Conservation (phyloP, 768 basidiomycete species). For the Phaeotremella skinneri region DNA sequence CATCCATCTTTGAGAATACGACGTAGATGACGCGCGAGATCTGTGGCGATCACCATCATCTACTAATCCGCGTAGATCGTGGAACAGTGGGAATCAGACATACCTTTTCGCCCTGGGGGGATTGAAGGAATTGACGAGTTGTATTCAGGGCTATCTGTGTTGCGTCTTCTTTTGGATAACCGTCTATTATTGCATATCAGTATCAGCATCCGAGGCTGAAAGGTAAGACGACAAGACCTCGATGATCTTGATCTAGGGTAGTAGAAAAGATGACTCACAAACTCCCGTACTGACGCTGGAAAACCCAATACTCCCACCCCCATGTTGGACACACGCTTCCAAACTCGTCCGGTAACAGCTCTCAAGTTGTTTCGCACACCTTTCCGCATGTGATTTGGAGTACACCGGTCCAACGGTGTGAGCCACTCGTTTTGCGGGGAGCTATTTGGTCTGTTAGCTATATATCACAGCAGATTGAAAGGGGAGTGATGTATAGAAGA, state of each 20-base stretch:
- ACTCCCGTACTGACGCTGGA: slow-evolving; percentile 51
- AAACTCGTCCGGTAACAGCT: slow-evolving; percentile 49
- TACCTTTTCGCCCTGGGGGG: slow-evolving; percentile 11
- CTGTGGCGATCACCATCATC: too few relatives aligned
- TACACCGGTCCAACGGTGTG: slow-evolving; percentile 54
- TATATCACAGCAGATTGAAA: neutral
- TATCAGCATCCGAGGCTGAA: neutral
- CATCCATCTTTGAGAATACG: slow-evolving; percentile 40
- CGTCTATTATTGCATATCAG: slow-evolving; percentile 32
- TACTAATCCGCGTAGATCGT: neutral
- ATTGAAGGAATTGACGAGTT: slow-evolving; percentile 34
- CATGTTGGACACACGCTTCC: slow-evolving; percentile 31
- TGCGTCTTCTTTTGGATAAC: slow-evolving; percentile 51
- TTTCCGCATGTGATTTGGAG: slow-evolving; percentile 16
- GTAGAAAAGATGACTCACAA: slow-evolving; percentile 36
- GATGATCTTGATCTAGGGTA: too few relatives aligned
- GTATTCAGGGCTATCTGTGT: slow-evolving; percentile 49
- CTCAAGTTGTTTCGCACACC: slow-evolving; percentile 31
- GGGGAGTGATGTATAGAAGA: neutral
- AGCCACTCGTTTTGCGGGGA: slow-evolving; percentile 47
- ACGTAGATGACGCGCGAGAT: slow-evolving; percentile 46
- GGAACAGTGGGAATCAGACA: neutral
- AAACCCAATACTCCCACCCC: slow-evolving; percentile 46
- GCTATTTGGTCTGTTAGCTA: slow-evolving; percentile 26
- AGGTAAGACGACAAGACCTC: neutral